These are phyloP conservation scores for Heliamphora pulchella DNA, from an alignment of 179 eudicot genomes.

Conservation along the genomic window DNA sequence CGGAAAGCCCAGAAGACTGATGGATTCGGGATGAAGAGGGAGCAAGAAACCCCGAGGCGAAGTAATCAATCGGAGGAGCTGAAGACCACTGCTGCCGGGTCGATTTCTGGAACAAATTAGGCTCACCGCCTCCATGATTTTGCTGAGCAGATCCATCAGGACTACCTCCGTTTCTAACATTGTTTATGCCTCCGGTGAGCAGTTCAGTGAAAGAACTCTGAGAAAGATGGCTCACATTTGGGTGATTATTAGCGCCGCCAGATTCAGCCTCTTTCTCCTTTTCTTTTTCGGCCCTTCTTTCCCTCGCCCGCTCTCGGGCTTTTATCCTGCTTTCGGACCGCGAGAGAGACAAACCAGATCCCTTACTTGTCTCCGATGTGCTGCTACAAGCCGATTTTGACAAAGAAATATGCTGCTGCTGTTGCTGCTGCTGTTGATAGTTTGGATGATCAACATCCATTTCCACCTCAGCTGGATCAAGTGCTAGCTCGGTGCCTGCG, in stretches of 20 bases:
- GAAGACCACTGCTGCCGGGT: constrained; percentile 27
- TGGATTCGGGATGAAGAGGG: constrained; percentile 17
- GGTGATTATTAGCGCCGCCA: not conserved
- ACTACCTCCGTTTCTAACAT: too few species aligned
- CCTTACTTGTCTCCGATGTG: constrained; percentile 74
- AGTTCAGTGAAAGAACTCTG: constrained; percentile 80
- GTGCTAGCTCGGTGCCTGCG: not conserved
- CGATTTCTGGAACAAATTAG: constrained; percentile 17
- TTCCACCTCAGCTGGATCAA: constrained; percentile 37
- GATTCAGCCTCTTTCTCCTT: constrained; percentile 47
- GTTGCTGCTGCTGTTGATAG: constrained; percentile 13
- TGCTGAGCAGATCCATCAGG: constrained; percentile 16
- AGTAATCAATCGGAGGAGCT: constrained; percentile 54
- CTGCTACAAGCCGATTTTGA: constrained; percentile 64
- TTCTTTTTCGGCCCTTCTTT: constrained; percentile 55
- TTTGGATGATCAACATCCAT: constrained; percentile 23
- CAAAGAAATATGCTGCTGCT: constrained; percentile 28
- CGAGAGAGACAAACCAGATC: constrained; percentile 64
- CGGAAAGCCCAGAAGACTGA: constrained; percentile 22
- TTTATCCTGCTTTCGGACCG: constrained; percentile 58
- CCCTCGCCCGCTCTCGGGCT: constrained; percentile 76
- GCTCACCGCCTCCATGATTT: too few species aligned
- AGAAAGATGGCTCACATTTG: constrained; percentile 22
- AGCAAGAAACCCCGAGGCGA: constrained; percentile 33
- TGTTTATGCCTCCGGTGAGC: constrained; percentile 37